Conservation (phyloP, 2,329 filamentous ascomycete genomes). For the Emydomyces testavorans region DNA sequence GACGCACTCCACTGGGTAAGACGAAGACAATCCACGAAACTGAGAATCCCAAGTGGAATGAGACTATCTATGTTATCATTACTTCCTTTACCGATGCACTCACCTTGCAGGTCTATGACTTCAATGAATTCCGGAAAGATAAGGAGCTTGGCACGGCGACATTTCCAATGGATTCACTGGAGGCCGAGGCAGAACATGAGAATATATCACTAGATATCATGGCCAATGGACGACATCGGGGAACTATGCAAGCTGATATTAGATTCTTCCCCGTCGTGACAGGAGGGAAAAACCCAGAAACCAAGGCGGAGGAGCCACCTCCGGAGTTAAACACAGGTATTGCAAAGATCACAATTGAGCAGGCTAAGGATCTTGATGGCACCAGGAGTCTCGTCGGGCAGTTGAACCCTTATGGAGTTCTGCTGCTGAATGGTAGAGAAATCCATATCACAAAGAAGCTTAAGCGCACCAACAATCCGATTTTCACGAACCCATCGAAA, state of each 20-base stretch:
- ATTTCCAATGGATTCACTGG: conserved; percentile 72
- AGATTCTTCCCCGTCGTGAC: conserved; percentile 92
- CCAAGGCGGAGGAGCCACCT: conserved; percentile 66
- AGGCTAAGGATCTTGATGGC: conserved; percentile 89
- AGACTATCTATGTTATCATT: conserved; percentile 90
- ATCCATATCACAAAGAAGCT: conserved; percentile 81
- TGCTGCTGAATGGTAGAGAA: conserved; percentile 85
- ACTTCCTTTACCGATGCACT: conserved; percentile 81
- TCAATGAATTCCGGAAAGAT: conserved; percentile 91
- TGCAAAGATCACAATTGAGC: conserved; percentile 81
- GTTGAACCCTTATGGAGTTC: conserved; percentile 78
- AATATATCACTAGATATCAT: conserved; percentile 76
- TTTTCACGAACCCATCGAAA: conserved; percentile 86
- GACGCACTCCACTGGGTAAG: conserved; percentile 65
- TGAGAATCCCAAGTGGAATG: conserved; percentile 82
- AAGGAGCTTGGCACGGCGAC: conserved; percentile 83
- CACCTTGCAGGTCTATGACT: conserved; percentile 77
- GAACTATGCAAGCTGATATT: conserved; percentile 67
- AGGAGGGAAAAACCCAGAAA: conserved; percentile 51
- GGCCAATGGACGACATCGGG: conserved; percentile 71
- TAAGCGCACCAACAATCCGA: conserved; percentile 94
- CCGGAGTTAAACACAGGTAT: conserved; percentile 92
- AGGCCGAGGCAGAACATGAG: conserved; percentile 65
- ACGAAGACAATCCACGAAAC: conserved; percentile 84
- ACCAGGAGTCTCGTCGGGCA: conserved; percentile 83